Conservation (phyloP, 2,329 filamentous ascomycete species). For the Aspergillus ruber region DNA sequence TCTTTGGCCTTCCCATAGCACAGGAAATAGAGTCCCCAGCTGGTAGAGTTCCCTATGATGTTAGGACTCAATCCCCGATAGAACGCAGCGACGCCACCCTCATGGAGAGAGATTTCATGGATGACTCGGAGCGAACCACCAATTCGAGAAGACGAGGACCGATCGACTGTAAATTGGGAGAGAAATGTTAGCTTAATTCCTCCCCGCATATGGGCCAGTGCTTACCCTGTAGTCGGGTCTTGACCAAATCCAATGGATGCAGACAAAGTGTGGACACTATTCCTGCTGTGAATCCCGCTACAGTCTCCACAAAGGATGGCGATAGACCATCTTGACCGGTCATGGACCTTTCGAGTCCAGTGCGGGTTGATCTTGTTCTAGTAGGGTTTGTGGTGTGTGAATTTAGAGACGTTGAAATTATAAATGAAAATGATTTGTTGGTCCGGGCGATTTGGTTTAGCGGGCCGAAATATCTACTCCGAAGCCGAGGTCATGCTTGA, state of each 20-base stretch:
- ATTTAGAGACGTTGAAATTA: background rate
- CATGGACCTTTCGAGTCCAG: conserved; percentile 29
- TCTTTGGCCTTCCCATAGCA: conserved; percentile 58
- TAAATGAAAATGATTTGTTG: background rate
- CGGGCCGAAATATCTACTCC: conserved; percentile 2
- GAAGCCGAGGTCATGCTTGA: no score
- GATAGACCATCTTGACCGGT: conserved; percentile 53
- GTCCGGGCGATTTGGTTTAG: conserved; percentile 2
- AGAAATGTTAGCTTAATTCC: conserved; percentile 13
- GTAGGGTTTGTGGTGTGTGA: background rate
- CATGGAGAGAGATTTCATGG: conserved; percentile 46
- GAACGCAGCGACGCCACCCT: conserved; percentile 59
- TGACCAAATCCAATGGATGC: conserved; percentile 91
- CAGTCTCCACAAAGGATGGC: conserved; percentile 74
- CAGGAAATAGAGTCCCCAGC: conserved; percentile 91
- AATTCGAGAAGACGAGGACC: conserved; percentile 38
- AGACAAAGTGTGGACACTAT: conserved; percentile 77
- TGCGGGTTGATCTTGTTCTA: conserved; percentile 3
- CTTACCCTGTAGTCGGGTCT: conserved; percentile 86
- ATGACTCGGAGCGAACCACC: conserved; percentile 51
- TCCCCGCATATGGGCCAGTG: conserved; percentile 4
- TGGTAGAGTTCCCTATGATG: conserved; percentile 79
- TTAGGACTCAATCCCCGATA: conserved; percentile 91
- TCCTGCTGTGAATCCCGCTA: conserved; percentile 85
- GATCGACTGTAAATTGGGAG: conserved; percentile 46